phyloP scores from a whole-genome alignment of 257 asterid genomes.

The Solanum bulbocastanum region DNA sequence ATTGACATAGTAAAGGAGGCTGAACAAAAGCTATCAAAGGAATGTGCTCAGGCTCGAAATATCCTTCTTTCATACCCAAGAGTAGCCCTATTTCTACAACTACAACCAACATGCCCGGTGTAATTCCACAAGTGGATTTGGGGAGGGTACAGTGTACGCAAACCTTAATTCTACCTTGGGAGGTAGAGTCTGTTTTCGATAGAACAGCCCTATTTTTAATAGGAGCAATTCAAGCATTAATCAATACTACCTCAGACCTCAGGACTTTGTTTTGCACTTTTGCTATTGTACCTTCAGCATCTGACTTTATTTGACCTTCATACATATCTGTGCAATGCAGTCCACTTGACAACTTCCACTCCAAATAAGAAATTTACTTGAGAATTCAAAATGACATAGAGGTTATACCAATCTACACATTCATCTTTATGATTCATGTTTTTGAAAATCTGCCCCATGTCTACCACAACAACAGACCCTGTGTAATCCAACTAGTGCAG shows the following conservation, averaged over 20 bases:
- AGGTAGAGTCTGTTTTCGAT: not conserved
- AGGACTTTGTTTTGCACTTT: not conserved
- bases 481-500: not conserved
- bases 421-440: not conserved
- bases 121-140: not conserved
- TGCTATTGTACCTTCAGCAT: not conserved
- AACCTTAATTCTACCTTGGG: not conserved
- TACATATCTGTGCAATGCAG: not conserved
- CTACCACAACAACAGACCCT: not conserved
- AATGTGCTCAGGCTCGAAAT: not conserved
- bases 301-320: not conserved
- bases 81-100: not conserved
- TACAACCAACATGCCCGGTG: not conserved
- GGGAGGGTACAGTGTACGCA: not conserved
- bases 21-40: not conserved
- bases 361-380: not conserved
- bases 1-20: not conserved
- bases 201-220: not conserved
- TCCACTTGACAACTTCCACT: not conserved
- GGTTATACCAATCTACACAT: not conserved
- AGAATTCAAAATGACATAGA: not conserved
- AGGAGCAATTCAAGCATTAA: not conserved
- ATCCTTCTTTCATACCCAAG: not conserved
- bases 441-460: not conserved
- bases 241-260: not conserved